A percentile compares a stretch with the other conserved stretches of the same genome.
phyloP scores from a whole-genome alignment of 148 eudicot species.

The Rhododendron mucronatum region DNA sequence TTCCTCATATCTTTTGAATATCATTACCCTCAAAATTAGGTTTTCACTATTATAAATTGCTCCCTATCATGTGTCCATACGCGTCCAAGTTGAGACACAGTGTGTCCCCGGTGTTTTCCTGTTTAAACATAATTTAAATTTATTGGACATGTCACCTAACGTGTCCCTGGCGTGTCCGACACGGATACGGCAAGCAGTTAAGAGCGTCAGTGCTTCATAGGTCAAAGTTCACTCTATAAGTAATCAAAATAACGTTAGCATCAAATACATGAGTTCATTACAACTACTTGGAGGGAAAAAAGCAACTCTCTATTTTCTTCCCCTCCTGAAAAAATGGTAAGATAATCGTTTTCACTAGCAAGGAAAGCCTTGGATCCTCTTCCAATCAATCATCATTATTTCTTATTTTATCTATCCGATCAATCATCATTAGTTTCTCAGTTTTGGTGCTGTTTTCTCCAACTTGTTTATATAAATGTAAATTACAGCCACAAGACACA shows the following conservation, averaged over 20 bases:
- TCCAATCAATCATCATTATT: background rate
- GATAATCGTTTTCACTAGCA: background rate
- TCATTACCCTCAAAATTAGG: background rate
- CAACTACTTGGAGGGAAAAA: background rate
- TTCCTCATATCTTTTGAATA: background rate
- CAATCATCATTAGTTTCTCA: background rate
- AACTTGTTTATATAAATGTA: background rate
- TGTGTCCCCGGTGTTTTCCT: background rate
- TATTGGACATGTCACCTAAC: background rate
- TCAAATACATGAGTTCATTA: background rate
- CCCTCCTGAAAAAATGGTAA: background rate
- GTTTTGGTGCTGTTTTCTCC: background rate
- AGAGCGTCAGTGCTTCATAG: background rate
- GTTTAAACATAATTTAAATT: background rate
- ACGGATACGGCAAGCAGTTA: background rate
- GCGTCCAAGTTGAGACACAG: background rate
- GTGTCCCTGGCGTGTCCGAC: background rate
- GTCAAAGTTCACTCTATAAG: background rate
- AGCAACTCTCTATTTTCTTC: background rate
- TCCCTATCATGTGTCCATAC: background rate
- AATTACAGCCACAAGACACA: background rate
- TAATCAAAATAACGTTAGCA: background rate
- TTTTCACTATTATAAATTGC: background rate
- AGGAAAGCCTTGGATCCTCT: background rate
- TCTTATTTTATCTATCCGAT: too few relatives aligned